Evolutionary conservation across 768 basidiomycete genomes (phyloP).

Genomic region (Suillus cothurnatus): DNA sequence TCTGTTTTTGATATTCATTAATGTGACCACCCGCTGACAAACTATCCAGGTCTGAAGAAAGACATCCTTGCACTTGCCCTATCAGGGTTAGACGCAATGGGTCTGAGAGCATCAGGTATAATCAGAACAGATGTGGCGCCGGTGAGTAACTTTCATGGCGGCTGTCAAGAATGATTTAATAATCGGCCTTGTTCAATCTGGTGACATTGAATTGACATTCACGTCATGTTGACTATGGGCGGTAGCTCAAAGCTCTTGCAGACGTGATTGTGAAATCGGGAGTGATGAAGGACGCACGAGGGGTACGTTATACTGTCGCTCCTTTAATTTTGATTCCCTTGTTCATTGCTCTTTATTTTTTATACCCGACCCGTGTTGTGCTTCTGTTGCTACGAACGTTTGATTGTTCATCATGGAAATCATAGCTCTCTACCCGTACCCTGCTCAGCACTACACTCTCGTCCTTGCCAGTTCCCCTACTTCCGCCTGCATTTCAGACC

Average conservation of each 20-base stretch:
- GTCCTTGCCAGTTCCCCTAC: slow-evolving; percentile 46
- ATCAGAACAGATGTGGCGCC: slow-evolving; percentile 57
- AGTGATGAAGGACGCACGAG: not conserved
- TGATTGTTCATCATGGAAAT: not conserved
- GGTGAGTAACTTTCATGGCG: slow-evolving; percentile 40
- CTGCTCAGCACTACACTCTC: slow-evolving; percentile 54
- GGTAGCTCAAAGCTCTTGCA: slow-evolving; percentile 39
- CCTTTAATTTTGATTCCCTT: too few relatives aligned
- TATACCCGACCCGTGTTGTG: slow-evolving; percentile 20
- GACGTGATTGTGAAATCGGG: slow-evolving; percentile 18
- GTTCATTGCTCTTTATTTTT: not conserved
- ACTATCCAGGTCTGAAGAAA: slow-evolving; percentile 24
- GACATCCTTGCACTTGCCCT: slow-evolving; percentile 56
- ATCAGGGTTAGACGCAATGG: slow-evolving; percentile 36
- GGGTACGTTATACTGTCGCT: not conserved
- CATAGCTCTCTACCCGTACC: slow-evolving; percentile 55
- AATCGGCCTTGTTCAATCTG: not conserved
- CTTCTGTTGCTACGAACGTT: not conserved
- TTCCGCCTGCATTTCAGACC: slow-evolving; percentile 30
- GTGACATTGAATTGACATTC: slow-evolving; percentile 39
- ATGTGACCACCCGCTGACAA: not conserved
- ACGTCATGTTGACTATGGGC: not conserved
- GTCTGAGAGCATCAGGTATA: slow-evolving; percentile 54
- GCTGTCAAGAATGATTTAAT: not conserved
- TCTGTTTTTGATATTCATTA: not conserved